Conservation (phyloP, 495 filamentous ascomycete species). For the Neurospora pannonica region DNA sequence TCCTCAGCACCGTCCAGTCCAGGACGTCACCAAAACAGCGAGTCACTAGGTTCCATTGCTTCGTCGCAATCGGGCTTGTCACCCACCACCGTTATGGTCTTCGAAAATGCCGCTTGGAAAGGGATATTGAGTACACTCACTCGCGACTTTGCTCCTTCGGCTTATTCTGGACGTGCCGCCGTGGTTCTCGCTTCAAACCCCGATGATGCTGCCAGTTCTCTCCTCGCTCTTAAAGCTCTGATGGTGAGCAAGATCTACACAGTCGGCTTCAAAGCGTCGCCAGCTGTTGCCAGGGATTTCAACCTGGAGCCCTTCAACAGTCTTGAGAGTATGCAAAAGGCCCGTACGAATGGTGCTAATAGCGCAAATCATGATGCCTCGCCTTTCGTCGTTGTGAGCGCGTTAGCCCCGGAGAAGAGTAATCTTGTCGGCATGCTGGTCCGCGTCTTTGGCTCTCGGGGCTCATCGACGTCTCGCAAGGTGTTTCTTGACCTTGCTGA, state of each 20-base stretch:
- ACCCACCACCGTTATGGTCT: conserved; percentile 44
- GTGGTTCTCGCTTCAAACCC: conserved; percentile 59
- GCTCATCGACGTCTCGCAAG: conserved; percentile 50
- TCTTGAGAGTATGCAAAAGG: conserved; percentile 65
- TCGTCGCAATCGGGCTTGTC: conserved; percentile 23
- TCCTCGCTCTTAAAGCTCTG: conserved; percentile 69
- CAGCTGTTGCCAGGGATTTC: conserved; percentile 48
- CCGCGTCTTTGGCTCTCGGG: conserved; percentile 49
- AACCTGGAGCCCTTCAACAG: conserved; percentile 64
- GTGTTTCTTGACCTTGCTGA: conserved; percentile 74
- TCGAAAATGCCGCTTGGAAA: conserved; percentile 77
- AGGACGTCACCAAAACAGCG: conserved; percentile 19
- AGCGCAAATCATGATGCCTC: conserved; percentile 29
- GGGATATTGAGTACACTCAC: conserved; percentile 72
- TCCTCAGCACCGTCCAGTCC: conserved; percentile 31
- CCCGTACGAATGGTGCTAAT: conserved; percentile 33
- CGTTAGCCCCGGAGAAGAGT: conserved; percentile 66
- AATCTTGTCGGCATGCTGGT: conserved; percentile 70
- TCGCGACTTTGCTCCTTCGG: conserved; percentile 70
- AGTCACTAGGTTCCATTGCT: conserved; percentile 9
- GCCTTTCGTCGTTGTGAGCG: conserved; percentile 73
- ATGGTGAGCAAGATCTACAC: conserved; percentile 72
- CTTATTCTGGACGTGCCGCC: conserved; percentile 63
- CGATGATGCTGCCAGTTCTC: conserved; percentile 61
- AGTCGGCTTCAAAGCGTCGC: conserved; percentile 66